Evolutionary conservation across 1,139 yeast genomes (phyloP), one percentile per base, ranked within the genome.

Genomic region (Hanseniaspora sp.): DNA sequence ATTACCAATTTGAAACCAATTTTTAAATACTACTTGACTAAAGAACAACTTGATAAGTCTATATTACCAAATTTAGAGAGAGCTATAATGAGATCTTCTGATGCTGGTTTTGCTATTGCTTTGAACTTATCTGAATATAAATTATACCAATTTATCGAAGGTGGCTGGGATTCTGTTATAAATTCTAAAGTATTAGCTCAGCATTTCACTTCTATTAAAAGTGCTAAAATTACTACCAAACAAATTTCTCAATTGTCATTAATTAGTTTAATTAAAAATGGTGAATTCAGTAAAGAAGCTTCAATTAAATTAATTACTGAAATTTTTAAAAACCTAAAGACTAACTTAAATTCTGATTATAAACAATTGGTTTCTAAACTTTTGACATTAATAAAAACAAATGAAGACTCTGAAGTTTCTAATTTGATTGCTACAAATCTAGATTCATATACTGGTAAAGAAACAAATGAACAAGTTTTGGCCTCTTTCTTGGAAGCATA

Each of bases 61-160:
- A 59, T 87, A 17, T 64, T 82, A 9, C 87, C 95, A 2, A 73
- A 76, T 17, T 64, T 90, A 52, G 92, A 86, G 60, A 88, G 86
- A 64, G 78, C 94, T 0, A 74, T 84, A 52, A 73, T 92, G 62
- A 78, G 96, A 65, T 80, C 95, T 2, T 85, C 96, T 0, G 97
- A 88, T 64, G 69, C 73, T 39, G 77, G 87, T 0, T 76, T 86
- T 59, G 74, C 75, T 7, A 62, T 71, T 37, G 45, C 54, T 7
- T 33, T 51, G 28, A 43, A 23, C n/a, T n/a, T 43, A 9, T 31
- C 17, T 31, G 48, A 33, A 30, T 34, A 34, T 12, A 69, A 73
- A 2, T 64, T 86, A 29, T 70, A 80, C 52, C 55, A 61, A 2
- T 53, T 64, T 0, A 61, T 63, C 18, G 61, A 73, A 40, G 75